phyloP scores from a whole-genome alignment of 306 rosid species.

The Glycine soja region DNA sequence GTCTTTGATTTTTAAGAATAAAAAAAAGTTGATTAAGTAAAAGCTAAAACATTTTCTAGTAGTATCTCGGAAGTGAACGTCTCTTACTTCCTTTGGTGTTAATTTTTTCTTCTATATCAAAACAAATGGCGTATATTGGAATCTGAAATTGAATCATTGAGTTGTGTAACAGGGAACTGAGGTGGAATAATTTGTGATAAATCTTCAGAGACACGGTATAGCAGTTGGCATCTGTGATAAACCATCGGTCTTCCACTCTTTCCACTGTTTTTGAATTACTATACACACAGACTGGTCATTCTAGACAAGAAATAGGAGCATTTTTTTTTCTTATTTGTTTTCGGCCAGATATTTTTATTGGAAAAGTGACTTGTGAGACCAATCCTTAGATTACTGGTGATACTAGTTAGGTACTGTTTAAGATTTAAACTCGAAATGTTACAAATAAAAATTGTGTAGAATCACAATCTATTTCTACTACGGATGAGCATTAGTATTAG shows the following conservation, averaged over 20 bases:
- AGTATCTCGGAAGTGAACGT: not conserved
- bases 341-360: not conserved
- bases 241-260: not conserved
- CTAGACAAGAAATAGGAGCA: not conserved
- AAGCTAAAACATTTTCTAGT: not conserved
- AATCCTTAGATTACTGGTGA: not conserved
- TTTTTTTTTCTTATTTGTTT: not conserved
- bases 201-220: constrained; percentile 21
- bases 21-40: no score
- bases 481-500: no score
- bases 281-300: not conserved
- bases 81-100: not conserved
- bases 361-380: not conserved
- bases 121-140: not conserved
- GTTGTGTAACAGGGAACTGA: not conserved
- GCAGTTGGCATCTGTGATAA: constrained; percentile 1
- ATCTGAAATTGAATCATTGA: constrained; percentile 11
- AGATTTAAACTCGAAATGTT: no score
- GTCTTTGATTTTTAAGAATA: no score
- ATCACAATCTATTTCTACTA: no score
- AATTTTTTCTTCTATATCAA: not conserved
- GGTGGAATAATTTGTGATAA: not conserved
- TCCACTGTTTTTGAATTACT: not conserved
- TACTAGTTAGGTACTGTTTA: not conserved
- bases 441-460: no score